Conservation (phyloP, 192 early-diverging fungal genomes). For the Coemansia asiatica region DNA sequence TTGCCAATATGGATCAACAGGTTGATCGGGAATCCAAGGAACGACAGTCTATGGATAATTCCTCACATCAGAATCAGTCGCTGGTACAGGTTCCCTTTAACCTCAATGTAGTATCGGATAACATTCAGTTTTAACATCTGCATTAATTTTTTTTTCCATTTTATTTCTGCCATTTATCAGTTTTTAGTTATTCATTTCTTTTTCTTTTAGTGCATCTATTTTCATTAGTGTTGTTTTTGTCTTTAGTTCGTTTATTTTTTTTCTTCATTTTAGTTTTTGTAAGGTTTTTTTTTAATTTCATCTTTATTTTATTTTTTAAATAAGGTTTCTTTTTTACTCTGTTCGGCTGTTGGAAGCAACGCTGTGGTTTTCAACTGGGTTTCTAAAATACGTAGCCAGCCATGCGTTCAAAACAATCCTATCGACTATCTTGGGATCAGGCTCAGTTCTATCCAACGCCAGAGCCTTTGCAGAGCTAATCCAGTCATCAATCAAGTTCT, state of each 20-base stretch:
- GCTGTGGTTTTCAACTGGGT: background rate
- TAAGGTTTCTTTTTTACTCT: background rate
- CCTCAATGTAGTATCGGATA: slow-evolving; percentile 27
- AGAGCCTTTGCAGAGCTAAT: slow-evolving; percentile 31
- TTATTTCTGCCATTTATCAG: too few species aligned
- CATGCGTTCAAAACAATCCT: slow-evolving; percentile 28
- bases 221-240: slow-evolving; percentile 4
- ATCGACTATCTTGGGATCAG: slow-evolving; percentile 19
- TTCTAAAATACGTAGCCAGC: slow-evolving; percentile 32
- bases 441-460: slow-evolving; percentile 15
- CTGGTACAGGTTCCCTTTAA: slow-evolving; percentile 34
- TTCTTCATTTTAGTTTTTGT: slow-evolving; percentile 16
- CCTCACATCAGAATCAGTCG: background rate
- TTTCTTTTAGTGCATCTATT: slow-evolving; percentile 13
- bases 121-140: slow-evolving; percentile 36
- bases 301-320: background rate
- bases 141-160: slow-evolving; percentile 2
- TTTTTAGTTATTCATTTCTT: slow-evolving; percentile 13
- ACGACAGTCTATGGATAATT: slow-evolving; percentile 9
- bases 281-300: slow-evolving; percentile 1
- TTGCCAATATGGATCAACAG: background rate
- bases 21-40: background rate
- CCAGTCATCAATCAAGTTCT: slow-evolving; percentile 49
- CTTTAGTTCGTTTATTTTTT: slow-evolving; percentile 8
- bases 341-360: background rate